A percentile compares a stretch with the other conserved stretches of the same genome.
Conservation (phyloP, 192 early-diverging fungal species). For the Blastocladiella britannica region DNA sequence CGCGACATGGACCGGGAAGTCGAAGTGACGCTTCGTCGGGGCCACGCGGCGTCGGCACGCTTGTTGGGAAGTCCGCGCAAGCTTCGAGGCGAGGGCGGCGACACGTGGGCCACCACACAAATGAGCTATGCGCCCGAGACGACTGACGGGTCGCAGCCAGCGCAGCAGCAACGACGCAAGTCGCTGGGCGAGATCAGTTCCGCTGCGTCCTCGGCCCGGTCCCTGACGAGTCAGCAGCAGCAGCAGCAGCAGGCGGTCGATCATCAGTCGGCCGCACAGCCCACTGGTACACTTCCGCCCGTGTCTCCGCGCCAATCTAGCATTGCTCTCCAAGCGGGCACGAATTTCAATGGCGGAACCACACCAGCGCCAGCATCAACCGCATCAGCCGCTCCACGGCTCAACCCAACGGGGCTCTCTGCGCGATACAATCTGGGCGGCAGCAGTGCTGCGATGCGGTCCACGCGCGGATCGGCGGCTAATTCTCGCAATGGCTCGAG, state of each 20-base stretch:
- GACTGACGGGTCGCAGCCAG: not conserved
- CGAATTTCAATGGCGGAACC: too few species aligned
- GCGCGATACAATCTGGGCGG: not conserved
- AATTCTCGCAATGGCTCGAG: too few species aligned
- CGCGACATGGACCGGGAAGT: slow-evolving; percentile 25
- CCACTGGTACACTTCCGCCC: not conserved
- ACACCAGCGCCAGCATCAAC: not conserved
- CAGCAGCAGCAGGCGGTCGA: not conserved
- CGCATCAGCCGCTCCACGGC: not conserved
- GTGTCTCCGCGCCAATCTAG: not conserved
- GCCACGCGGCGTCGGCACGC: not conserved
- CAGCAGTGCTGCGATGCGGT: too few species aligned
- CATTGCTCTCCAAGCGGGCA: too few species aligned
- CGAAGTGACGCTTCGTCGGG: slow-evolving; percentile 11
- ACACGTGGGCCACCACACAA: too few species aligned
- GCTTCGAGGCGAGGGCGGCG: not conserved
- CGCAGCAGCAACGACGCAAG: not conserved
- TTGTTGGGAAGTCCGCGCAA: not conserved
- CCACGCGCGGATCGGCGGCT: too few species aligned
- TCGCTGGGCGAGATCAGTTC: not conserved
- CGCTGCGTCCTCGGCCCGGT: not conserved
- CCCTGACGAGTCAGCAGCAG: not conserved
- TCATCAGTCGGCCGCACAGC: not conserved
- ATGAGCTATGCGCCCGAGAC: not conserved
- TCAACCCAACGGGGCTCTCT: not conserved